Base-by-base conservation (phyloP, 1,284 basidiomycete species). In the Neolentinus lepideus region DNA sequence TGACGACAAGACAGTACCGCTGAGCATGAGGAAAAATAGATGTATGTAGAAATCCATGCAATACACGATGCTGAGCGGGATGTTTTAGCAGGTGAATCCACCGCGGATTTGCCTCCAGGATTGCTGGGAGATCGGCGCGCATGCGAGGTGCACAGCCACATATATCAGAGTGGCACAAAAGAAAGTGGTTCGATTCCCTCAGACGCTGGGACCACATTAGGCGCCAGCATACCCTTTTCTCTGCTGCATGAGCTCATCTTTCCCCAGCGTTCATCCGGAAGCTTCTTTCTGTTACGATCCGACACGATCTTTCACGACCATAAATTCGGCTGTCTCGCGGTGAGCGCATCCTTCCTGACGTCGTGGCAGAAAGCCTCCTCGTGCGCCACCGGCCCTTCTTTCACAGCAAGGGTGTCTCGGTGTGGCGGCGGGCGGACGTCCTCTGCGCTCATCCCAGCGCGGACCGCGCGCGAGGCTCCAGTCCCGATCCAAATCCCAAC, bases 151-250 rank as follows among this genome's bases (percentile, higher is more conserved):
- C 47, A 26, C 24, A 50, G 38, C 38, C 38, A 43, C 38, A 43
- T 6, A 8, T 50, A 6, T 3, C 27, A 25, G 47, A 25, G 6
- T 26, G 24, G 24, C 47, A 50, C 9, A 10, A 21, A 21, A 26
- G 14, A 50, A 29, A 50, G 47, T 50, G 47, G 47, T 50, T 50
- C 47, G 47, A 50, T 26, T 25, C 14, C 27, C 22, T 50, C n/a
- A 50, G 47, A 26, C 47, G 47, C 27, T 50, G 47, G 47, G 24
- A 50, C 47, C 12, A 50, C 25, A n/a, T 31, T 31, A 31, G 29
- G 12, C 29, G 29, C 29, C 29, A 12, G 29, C 12, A 31, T 31
- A 22, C 47, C 22, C 6, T 16, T 29, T 50, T 50, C 22, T 50
- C 11, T 14, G n/a, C 22, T 25, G 24, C 24, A 50, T 50, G 47